phyloP scores from a whole-genome alignment of 2,329 filamentous ascomycete species.

The Apiospora koreana region DNA sequence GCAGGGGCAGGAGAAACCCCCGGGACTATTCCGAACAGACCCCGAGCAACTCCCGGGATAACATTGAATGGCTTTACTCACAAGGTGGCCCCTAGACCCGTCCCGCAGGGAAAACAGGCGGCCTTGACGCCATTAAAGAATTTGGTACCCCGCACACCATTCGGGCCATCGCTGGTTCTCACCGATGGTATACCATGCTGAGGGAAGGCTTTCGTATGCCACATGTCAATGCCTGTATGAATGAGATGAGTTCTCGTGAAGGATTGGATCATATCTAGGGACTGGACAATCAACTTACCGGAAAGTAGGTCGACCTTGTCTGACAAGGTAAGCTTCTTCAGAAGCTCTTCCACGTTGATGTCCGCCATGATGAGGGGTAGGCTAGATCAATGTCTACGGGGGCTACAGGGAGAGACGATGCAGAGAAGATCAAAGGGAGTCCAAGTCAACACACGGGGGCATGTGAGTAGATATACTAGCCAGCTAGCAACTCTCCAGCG shows the following conservation, averaged over 20 bases:
- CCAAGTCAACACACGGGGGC: no score
- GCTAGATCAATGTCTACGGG: background rate
- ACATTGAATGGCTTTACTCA: background rate
- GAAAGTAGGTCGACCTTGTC: constrained; percentile 57
- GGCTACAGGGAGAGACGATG: background rate
- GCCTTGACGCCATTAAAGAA: constrained; percentile 66
- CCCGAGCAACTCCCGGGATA: background rate
- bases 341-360: constrained; percentile 54
- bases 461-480: background rate
- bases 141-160: constrained; percentile 66
- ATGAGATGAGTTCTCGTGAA: constrained; percentile 23
- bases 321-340: constrained; percentile 52
- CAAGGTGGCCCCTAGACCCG: constrained; percentile 58
- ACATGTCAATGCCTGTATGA: constrained; percentile 62
- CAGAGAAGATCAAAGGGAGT: background rate
- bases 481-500: background rate
- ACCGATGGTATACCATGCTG: constrained; percentile 64
- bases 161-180: constrained; percentile 68
- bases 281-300: background rate
- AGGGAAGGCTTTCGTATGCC: constrained; percentile 65
- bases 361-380: constrained; percentile 42
- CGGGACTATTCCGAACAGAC: background rate
- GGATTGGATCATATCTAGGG: constrained; percentile 34
- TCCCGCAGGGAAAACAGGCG: constrained; percentile 63
- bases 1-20: background rate